Base-by-base conservation (phyloP, 768 basidiomycete species). In the Suillus tomentosus region DNA sequence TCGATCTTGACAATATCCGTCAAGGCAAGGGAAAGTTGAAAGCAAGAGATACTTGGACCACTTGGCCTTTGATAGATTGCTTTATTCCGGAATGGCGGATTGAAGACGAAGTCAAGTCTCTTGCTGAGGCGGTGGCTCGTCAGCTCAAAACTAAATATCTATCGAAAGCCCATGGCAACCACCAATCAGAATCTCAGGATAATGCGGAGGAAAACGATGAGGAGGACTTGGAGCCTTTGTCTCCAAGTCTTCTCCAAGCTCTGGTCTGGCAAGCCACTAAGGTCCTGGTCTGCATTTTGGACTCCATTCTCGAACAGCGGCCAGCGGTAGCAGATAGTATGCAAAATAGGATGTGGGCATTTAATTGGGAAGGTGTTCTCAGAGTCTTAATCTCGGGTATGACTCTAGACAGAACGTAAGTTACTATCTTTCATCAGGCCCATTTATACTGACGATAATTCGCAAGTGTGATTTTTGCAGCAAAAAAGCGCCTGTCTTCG, bases 11-110 rank as follows among this genome's bases (percentile, higher is more conserved):
- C 47, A 69, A 69, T 15, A 71, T 75, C 19, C 71, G 74, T 31
- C 71, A 72, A 19, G 72, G 70, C n/a, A 69, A 66, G 36, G 67
- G 72, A 5, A 69, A 68, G 55, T 15, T 43, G 27, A 60, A 24
- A 1, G 62, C 57, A 6, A 31, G 71, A 70, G 85, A 89, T 68
- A 78, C 77, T 0, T 92, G 90, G 90, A 91, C 91, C 0, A 80
- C 86, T 8, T 94, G 92, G 92, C 92, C 92, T 1, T 81, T 92
- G 59, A 81, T 86, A 19, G 89, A 93, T 68, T 82, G 90, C 17
- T 78, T 81, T 27, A 77, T 84, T 10, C 90, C 92, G 1, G 87
- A 91, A 74, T 93, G 88, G 87, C 76, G 76, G 10, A 76, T 94
- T 24, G 81, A 86, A 55, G 91, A 93, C 66, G 92, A 93, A 74